phyloP scores from a whole-genome alignment of 2,329 filamentous ascomycete species.

The Alternaria brassicicola region DNA sequence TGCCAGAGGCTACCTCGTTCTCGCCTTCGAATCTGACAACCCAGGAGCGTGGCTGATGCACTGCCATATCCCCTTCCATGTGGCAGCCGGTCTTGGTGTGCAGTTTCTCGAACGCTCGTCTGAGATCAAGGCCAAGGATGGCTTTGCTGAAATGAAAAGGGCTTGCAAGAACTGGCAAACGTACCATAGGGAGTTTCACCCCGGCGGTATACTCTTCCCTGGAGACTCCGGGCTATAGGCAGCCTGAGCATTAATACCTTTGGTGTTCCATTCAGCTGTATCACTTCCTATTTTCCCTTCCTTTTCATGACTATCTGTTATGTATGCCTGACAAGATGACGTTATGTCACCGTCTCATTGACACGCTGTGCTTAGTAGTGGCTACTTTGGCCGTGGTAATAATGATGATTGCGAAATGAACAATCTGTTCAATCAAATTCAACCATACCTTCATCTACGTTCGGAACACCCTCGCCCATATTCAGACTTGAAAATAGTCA shows the following conservation, averaged over 20 bases:
- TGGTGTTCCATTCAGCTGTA: neutral
- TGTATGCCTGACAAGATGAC: neutral
- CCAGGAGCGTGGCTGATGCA: slow-evolving; percentile 50
- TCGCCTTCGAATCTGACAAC: slow-evolving; percentile 48
- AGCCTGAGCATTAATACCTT: neutral
- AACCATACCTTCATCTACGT: too few relatives aligned
- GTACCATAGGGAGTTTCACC: slow-evolving; percentile 8
- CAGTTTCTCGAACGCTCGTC: slow-evolving; percentile 58
- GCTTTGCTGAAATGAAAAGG: slow-evolving; percentile 28
- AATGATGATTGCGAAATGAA: neutral
- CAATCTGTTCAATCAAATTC: neutral
- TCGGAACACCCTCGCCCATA: too few relatives aligned
- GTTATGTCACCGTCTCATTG: neutral
- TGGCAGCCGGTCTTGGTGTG: slow-evolving; percentile 53
- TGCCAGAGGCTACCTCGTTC: slow-evolving; percentile 41
- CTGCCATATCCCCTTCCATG: slow-evolving; percentile 48
- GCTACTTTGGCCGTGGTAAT: neutral
- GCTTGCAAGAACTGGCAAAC: slow-evolving; percentile 37
- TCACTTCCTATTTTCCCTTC: neutral
- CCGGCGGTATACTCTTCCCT: slow-evolving; percentile 20
- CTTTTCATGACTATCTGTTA: neutral
- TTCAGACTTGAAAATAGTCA: neutral
- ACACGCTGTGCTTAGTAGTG: neutral
- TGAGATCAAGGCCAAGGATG: slow-evolving; percentile 32
- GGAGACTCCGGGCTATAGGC: slow-evolving; percentile 21